Base-by-base conservation (phyloP, 441 rosid species). In the Pelargonium australe region DNA sequence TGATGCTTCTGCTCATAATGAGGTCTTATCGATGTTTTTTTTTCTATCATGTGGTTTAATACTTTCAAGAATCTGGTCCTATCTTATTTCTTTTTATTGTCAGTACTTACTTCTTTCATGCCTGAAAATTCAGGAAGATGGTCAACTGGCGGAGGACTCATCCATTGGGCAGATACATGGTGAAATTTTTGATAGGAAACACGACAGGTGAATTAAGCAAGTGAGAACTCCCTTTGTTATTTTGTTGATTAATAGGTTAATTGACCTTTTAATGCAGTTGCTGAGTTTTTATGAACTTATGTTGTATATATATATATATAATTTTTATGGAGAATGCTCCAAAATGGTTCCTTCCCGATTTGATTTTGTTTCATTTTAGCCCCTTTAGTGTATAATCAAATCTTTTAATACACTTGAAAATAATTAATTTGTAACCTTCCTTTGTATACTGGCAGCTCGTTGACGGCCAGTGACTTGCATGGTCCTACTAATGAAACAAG, bases 121-220 rank as follows among this genome's bases (percentile, higher is more conserved):
- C 69, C 69, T 75, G 63, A 79, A 75, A 74, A 19, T 81, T 83
- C 89, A 95, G 99, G 98, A 84, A 73, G 83, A 80, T 64, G 81
- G 65, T 72, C 79, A 57, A 76, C 3, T 28, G 31, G 78, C 63
- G 62, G 74, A 81, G 65, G 77, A 69, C 58, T 71, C 62, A 68
- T 74, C 80, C 72, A 70, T 49, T 69, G 74, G 68, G 61, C 77
- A 14, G 40, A 60, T 68, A 72, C 70, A 79, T 62, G 72, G 77
- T 72, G 77, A 75, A 77, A 77, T 74, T 67, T 77, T 73, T 71
- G 82, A 80, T 77, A 77, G 77, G 84, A 89, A 81, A 82, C 82
- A 71, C 81, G 87, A 86, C 95, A 95, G 98, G 97, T 95, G 95
- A 89, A 88, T 83, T 78, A 73, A 85, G 86, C 95, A 92, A 81